Base-by-base conservation (phyloP, 2,329 filamentous ascomycete species). In the Acephala macrosclerotiorum region DNA sequence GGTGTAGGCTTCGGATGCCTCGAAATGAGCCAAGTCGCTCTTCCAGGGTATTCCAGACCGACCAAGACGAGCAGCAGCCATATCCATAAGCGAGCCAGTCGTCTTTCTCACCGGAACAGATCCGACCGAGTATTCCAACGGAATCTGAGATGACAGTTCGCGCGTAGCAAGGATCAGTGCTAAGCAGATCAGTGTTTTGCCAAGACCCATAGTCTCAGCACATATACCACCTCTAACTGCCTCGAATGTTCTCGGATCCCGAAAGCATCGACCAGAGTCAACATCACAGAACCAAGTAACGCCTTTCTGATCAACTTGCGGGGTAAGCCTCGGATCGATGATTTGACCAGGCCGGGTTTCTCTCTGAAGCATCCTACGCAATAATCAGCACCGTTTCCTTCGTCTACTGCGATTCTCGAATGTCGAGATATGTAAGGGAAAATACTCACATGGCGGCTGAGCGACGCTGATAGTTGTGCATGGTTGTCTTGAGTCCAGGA, bases 141-240 rank as follows among this genome's bases (percentile, higher is more conserved):
- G 90, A 3, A 91, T 85, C 20, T 83, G 79, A 5, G 92, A 86
- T 12, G 89, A 85, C 67, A 94, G 85, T 36, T 89, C 82, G 71
- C 86, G 88, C 0, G 93, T 97, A 2, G 93, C 89, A 29, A 96
- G 81, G 45, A 97, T 89, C 1, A 93, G 80, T 7, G 90, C 84
- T 20, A 98, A 80, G 69, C 91, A 95, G 12, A 97, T 97, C 29
- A 97, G 79, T 0, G 95, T 97, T 80, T 97, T 98, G 0, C 95
- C 94, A 0, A 86, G 80, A 6, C 90, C 91, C 91, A 94, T 94
- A 69, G 92, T 90, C 74, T 96, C 92, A 0, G 91, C 91, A 16
- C 94, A 80, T 16, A 95, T 91, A 2, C 94, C 95, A 38, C 94
- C 94, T 65, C 85, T 84, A 5, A 89, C 85, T 29, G 88, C 85